A percentile compares a stretch with the other conserved stretches of the same genome.
Evolutionary conservation across 306 rosid genomes (phyloP).

Genomic region (Vigna trinervia): DNA sequence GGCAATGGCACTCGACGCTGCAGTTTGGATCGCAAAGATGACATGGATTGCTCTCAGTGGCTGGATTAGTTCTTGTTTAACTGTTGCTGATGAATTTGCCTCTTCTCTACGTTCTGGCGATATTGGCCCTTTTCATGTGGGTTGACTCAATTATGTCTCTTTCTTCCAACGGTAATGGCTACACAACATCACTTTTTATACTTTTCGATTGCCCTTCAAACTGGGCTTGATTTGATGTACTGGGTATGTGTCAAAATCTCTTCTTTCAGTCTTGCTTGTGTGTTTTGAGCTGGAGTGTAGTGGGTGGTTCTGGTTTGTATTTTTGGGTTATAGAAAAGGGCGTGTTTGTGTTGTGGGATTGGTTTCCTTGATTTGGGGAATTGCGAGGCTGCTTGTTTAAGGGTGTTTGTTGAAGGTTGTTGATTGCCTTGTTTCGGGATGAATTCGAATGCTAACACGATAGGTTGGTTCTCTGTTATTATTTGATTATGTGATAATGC

Average conservation of each 20-base stretch:
- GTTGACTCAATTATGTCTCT: conserved; percentile 51
- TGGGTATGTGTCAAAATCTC: background rate
- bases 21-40: conserved; percentile 76
- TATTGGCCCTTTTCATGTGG: conserved; percentile 83
- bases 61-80: conserved; percentile 83
- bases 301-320: background rate
- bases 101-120: conserved; percentile 85
- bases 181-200: background rate
- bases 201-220: conserved; percentile 4
- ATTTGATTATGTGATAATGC: conserved; percentile 5
- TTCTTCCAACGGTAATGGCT: background rate
- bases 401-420: conserved; percentile 10
- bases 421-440: conserved; percentile 9
- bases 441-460: conserved; percentile 1
- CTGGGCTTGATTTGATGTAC: background rate
- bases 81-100: conserved; percentile 88
- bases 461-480: conserved; percentile 1
- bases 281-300: background rate
- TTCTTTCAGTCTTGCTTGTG: background rate
- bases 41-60: conserved; percentile 78
- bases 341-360: conserved; percentile 11
- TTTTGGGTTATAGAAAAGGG: background rate
- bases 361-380: conserved; percentile 36
- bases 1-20: conserved; percentile 73
- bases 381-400: conserved; percentile 2